Base-by-base conservation (phyloP, 2,329 filamentous ascomycete species). In the Fusarium anguioides region DNA sequence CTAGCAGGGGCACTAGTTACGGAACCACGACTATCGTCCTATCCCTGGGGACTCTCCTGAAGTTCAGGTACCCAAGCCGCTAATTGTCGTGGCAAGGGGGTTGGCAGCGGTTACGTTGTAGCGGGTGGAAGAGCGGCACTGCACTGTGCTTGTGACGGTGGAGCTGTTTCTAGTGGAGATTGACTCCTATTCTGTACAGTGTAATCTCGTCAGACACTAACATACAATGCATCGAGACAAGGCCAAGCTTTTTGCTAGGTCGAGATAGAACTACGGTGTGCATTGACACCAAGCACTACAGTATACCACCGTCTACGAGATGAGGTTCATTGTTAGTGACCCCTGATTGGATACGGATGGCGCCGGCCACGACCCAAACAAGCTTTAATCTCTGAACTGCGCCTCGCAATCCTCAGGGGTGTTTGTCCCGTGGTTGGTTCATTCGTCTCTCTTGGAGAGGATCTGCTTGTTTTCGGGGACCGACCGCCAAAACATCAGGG, bases 271-370 rank as follows among this genome's bases (percentile, higher is more conserved):
- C 33, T 35, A 69, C 65, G 46, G 70, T 72, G 64, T 52, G 61
- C 54, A 64, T 53, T 57, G 42, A 66, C 21, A 29, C 54, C 46
- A 49, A 39, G 48, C 66, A 73, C 71, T 58, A n/a, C n/a, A n/a
- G n/a, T n/a, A 69, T 71, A 52, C 57, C 71, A 72, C 71, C 71
- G 71, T 50, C 71, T 59, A 65, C 63, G 64, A 73, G 71, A 73
- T 73, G 71, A 73, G 68, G 55, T 63, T 45, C 65, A 41, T 44
- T 42, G 53, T 50, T 39, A 18, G 50, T 26, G 33, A 24, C 20
- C 26, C 47, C 39, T 72, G 56, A 73, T 73, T 73, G 71, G 71
- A 29, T 36, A 54, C 23, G 57, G 39, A 37, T 47, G 53, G 36
- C 54, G 51, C 51, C 62, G 60, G 52, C 20, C 24, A 44, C 51